Percentiles rank a stretch among this genome's conserved stretches.
These are phyloP conservation scores for Fraxinus ornus DNA, from an alignment of 305 asterid species.

Conservation along the genomic window DNA sequence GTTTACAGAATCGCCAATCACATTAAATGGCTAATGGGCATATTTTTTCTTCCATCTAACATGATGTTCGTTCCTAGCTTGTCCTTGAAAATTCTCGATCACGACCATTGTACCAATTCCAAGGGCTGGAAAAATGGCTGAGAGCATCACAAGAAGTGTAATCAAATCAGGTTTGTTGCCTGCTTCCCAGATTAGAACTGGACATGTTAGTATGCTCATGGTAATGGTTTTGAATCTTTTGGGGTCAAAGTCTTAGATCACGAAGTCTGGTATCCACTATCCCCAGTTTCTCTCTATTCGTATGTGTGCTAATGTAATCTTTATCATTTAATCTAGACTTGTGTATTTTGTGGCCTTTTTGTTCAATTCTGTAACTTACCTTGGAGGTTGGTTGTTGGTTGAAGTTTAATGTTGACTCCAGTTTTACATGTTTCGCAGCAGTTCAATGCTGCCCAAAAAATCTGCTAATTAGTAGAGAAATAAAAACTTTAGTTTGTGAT, in stretches of 20 bases:
- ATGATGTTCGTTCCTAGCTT: background rate
- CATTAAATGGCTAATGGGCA: too few relatives aligned
- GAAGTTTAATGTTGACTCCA: background rate
- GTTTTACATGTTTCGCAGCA: background rate
- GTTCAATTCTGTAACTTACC: background rate
- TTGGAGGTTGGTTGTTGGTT: background rate
- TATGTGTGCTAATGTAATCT: background rate
- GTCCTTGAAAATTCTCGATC: conserved; percentile 23
- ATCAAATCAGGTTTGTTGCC: conserved; percentile 70
- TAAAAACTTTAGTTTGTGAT: background rate
- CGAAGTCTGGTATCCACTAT: conserved; percentile 51
- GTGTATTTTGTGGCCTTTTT: background rate
- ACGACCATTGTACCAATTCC: conserved; percentile 44
- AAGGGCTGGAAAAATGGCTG: conserved; percentile 94
- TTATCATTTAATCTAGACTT: background rate
- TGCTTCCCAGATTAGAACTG: conserved; percentile 64
- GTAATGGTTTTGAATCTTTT: conserved; percentile 69
- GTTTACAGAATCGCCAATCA: too few relatives aligned
- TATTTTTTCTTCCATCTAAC: background rate
- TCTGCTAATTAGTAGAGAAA: background rate
- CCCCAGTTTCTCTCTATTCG: background rate
- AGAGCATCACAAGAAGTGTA: conserved; percentile 87
- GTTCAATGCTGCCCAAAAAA: background rate
- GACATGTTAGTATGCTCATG: conserved; percentile 62
- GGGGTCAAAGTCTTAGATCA: conserved; percentile 63